These are phyloP conservation scores for Aspergillus ochraceoroseus DNA, from an alignment of 2,329 filamentous ascomycete species.

Conservation along the genomic window DNA sequence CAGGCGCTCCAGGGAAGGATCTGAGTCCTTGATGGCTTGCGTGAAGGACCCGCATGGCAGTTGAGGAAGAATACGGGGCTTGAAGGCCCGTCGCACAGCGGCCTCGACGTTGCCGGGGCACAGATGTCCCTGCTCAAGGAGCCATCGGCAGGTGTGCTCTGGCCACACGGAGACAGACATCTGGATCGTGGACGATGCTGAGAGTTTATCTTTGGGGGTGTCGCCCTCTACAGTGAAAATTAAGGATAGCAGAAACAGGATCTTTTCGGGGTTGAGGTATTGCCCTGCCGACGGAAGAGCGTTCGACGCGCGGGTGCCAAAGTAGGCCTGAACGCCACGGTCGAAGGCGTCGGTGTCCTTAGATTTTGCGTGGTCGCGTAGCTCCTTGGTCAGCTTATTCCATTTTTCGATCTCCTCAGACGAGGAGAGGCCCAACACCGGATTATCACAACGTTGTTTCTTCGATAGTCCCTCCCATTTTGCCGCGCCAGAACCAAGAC, in stretches of 20 bases:
- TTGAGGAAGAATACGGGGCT: slow-evolving; percentile 34
- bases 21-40: slow-evolving; percentile 38
- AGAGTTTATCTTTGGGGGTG: slow-evolving; percentile 21
- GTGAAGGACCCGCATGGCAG: slow-evolving; percentile 39
- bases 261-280: slow-evolving; percentile 37
- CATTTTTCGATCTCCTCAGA: slow-evolving; percentile 33
- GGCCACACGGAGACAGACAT: slow-evolving; percentile 38
- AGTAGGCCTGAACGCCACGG: slow-evolving; percentile 30
- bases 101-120: slow-evolving; percentile 39
- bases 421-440: slow-evolving; percentile 31
- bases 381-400: slow-evolving; percentile 30
- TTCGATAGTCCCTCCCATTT: slow-evolving; percentile 30
- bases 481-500: slow-evolving; percentile 34
- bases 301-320: slow-evolving; percentile 23
- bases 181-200: slow-evolving; percentile 26
- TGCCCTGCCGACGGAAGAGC: slow-evolving; percentile 23
- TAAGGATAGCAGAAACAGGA: slow-evolving; percentile 37
- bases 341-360: slow-evolving; percentile 35
- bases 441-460: slow-evolving; percentile 29
- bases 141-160: slow-evolving; percentile 39
- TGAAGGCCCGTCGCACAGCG: slow-evolving; percentile 35
- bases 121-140: slow-evolving; percentile 39
- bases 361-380: slow-evolving; percentile 28
- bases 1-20: slow-evolving; percentile 38
- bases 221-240: slow-evolving; percentile 34